Evolutionary conservation across 352 stramenopile species (phyloP), one percentile per base, ranked within the genome.

Genomic region (Peronospora destructor): DNA sequence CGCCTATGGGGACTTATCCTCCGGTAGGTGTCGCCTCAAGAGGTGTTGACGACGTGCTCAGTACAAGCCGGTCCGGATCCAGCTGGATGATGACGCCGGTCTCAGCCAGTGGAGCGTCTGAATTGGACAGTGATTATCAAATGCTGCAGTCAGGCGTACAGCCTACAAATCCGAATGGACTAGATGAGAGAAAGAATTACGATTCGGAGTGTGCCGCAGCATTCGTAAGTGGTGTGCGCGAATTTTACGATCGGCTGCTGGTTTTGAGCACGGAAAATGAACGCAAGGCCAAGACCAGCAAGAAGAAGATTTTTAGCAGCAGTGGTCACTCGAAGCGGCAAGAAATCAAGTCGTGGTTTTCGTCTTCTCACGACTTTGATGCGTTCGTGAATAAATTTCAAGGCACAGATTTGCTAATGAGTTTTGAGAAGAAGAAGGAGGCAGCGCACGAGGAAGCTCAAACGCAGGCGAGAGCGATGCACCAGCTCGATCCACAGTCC

Each of bases 311-410:
- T 13, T 43, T 44, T 0, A 61, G 54, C 33, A 81, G 68, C 10
- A 64, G 50, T 34, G 76, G 79, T 17, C 61, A 78, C 41, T 90
- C 79, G 12, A 88, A 88, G 53, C 71, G 76, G 0, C 76, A 91
- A 41, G 80, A 91, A 55, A 79, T 91, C 62, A 87, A 87, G 61
- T 76, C 80, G 29, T 91, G 80, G 80, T 91, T 91, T 35, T 88
- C 77, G 33, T 88, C 76, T 1, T 85, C 76, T 9, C 80, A 91
- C 57, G 80, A 91, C 16, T 87, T 85, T 35, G 80, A 91, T 45
- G 68, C 73, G 30, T 91, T 85, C 34, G 76, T 87, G n/a, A 69
- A 87, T 44, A 73, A 72, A n/a, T 88, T 91, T 28, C 48, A 77
- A 12, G 66, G 65, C 13, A 73, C 76, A 7, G 51, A 69, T 6